A percentile compares a stretch with the other conserved stretches of the same genome.
Conservation (phyloP, 768 basidiomycete genomes). For the Floccularia luteovirens region DNA sequence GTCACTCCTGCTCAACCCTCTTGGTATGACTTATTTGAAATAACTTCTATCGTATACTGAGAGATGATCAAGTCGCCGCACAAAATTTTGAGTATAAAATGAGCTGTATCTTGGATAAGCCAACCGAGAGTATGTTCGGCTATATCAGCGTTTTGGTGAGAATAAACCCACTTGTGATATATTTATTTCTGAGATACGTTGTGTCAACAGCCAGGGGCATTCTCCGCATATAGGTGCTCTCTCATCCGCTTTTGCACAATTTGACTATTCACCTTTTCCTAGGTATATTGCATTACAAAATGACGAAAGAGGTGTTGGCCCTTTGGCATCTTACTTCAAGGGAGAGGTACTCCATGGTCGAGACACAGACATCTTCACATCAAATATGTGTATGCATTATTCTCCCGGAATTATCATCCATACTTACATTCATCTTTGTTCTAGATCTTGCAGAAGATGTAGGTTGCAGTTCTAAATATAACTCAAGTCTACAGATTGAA, state of each 20-base stretch:
- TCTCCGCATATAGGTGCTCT: constrained; percentile 75
- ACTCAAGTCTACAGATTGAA: constrained; percentile 5
- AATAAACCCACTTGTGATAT: neutral
- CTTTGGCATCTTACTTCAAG: constrained; percentile 94
- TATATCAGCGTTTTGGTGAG: constrained; percentile 89
- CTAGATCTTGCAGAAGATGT: constrained; percentile 88
- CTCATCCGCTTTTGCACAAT: constrained; percentile 1
- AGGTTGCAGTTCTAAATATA: constrained; percentile 15
- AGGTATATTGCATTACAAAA: constrained; percentile 89
- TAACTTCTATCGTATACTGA: neutral
- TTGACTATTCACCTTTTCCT: constrained; percentile 4
- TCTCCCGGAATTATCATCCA: neutral
- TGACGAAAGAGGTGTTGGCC: constrained; percentile 72
- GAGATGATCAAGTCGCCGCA: constrained; percentile 59
- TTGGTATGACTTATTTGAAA: constrained; percentile 38
- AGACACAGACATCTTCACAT: constrained; percentile 89
- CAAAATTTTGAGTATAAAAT: constrained; percentile 97
- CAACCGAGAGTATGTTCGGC: constrained; percentile 86
- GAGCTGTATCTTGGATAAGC: constrained; percentile 86
- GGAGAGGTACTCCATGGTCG: constrained; percentile 83
- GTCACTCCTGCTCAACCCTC: constrained; percentile 73
- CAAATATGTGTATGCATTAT: constrained; percentile 79
- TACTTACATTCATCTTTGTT: constrained; percentile 6
- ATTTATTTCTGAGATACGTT: constrained; percentile 1
- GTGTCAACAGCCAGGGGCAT: constrained; percentile 74